Evolutionary conservation across 148 eudicot genomes (phyloP).

Genomic region (Rhododendron williamsianum): DNA sequence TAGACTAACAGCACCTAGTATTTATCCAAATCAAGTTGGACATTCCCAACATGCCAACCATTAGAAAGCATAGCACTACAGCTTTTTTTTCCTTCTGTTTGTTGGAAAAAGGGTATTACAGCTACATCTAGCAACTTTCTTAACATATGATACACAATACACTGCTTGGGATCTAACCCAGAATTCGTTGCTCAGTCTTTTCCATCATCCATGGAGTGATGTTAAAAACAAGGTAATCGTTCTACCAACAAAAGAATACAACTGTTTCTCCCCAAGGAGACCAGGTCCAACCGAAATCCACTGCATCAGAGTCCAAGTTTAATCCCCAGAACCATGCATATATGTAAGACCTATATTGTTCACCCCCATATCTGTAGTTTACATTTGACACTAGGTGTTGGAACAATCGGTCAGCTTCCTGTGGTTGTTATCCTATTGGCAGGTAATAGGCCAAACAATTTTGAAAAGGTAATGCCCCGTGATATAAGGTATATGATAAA

Average conservation of each 20-base stretch:
- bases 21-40: neutral
- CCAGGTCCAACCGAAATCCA: neutral
- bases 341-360: neutral
- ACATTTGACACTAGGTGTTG: neutral
- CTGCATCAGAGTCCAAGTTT: neutral
- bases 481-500: constrained; percentile 45
- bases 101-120: neutral
- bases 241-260: neutral
- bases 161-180: neutral
- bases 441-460: constrained; percentile 12
- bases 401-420: constrained; percentile 6
- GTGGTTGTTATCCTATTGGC: constrained; percentile 4
- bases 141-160: neutral
- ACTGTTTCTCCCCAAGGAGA: neutral
- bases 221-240: neutral
- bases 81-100: neutral
- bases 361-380: neutral
- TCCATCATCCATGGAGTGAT: neutral
- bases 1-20: too few species aligned
- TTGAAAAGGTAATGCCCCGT: constrained; percentile 22
- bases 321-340: neutral
- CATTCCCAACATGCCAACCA: neutral
- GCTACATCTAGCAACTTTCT: neutral
- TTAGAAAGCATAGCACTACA: neutral
- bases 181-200: neutral